Conservation (phyloP, 768 basidiomycete species). For the Fomitopsis serialis region DNA sequence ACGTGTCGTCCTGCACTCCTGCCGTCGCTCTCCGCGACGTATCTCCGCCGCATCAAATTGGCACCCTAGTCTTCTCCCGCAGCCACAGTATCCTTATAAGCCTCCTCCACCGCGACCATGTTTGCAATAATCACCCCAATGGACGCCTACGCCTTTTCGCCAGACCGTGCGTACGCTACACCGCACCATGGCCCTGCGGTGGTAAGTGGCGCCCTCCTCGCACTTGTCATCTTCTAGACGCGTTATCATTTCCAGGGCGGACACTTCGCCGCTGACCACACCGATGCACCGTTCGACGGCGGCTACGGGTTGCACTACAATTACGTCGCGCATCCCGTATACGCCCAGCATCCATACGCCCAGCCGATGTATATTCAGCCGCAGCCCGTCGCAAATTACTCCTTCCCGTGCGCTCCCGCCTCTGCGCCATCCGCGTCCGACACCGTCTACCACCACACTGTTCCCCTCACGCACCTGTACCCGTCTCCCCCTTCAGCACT, state of each 20-base stretch:
- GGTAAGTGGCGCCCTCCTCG: too few species aligned
- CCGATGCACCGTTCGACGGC: neutral
- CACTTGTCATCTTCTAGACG: neutral
- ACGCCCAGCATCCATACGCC: constrained; percentile 5
- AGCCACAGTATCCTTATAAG: neutral
- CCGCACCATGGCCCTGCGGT: too few species aligned
- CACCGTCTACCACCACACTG: neutral
- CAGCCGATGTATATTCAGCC: constrained; percentile 1
- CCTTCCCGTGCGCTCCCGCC: neutral
- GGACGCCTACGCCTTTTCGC: too few species aligned
- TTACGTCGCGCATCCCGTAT: neutral
- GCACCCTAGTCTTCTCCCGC: neutral
- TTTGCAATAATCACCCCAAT: too few species aligned
- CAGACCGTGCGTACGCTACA: too few species aligned
- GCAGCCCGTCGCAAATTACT: neutral
- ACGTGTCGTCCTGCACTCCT: neutral
- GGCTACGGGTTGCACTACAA: neutral
- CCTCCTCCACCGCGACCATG: neutral
- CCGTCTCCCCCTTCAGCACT: constrained; percentile 17
- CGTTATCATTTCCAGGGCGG: neutral
- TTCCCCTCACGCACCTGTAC: constrained; percentile 19
- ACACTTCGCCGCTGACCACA: neutral
- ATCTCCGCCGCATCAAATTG: neutral
- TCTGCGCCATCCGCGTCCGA: neutral
- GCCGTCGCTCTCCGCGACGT: neutral